These are phyloP conservation scores for Imleria badia DNA, from an alignment of 768 basidiomycete species.

Conservation along the genomic window DNA sequence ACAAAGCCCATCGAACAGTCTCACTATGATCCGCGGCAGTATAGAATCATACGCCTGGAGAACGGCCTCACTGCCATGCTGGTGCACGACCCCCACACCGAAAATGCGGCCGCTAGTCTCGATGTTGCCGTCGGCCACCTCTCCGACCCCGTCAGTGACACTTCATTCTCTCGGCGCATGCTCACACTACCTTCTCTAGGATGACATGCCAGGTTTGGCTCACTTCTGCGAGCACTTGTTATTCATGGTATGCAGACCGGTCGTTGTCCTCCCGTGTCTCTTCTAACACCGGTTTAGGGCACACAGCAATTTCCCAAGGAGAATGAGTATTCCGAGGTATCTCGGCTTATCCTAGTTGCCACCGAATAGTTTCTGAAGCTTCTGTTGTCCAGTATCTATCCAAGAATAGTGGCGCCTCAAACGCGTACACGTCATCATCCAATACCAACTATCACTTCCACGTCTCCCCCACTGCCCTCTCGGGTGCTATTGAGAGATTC, in stretches of 20 bases:
- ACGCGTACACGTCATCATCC: conserved; percentile 89
- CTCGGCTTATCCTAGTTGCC: conserved; percentile 3
- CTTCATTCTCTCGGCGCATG: not conserved
- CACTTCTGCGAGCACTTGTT: conserved; percentile 96
- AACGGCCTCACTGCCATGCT: conserved; percentile 89
- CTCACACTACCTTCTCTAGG: conserved; percentile 37
- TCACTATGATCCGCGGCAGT: conserved; percentile 74
- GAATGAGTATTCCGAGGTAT: conserved; percentile 90
- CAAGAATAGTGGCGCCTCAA: conserved; percentile 84
- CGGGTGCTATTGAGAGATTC: conserved; percentile 74
- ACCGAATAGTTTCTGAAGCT: not conserved
- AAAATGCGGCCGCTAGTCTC: conserved; percentile 93
- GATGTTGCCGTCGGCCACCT: conserved; percentile 95
- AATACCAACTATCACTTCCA: conserved; percentile 90
- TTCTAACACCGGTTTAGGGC: conserved; percentile 46
- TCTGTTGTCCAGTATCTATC: conserved; percentile 54
- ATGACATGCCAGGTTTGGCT: conserved; percentile 89
- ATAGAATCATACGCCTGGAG: conserved; percentile 76
- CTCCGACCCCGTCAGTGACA: conserved; percentile 75
- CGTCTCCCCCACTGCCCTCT: conserved; percentile 61
- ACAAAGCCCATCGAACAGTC: conserved; percentile 65
- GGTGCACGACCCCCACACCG: conserved; percentile 80
- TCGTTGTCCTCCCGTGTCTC: not conserved
- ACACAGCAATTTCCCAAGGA: conserved; percentile 84
- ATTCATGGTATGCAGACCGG: conserved; percentile 73